Base-by-base conservation (phyloP, 805 yeast genomes). In the Saccharomycopsis schoenii region DNA sequence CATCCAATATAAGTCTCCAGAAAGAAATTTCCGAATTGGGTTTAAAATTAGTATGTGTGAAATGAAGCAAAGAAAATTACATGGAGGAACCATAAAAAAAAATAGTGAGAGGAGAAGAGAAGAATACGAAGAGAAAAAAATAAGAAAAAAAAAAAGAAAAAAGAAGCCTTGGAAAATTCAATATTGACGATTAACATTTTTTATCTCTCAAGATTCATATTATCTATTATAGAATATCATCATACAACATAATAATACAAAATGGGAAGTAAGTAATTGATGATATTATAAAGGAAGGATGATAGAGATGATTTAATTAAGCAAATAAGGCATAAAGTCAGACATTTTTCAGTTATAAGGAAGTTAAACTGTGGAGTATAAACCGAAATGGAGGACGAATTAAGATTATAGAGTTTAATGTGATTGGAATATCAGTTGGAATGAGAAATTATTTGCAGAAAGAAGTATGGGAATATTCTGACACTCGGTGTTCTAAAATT, bases 251-350 rank as follows among this genome's bases (percentile, higher is more conserved):
- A 50, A 50, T 60, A 40, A 60, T 57, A 42, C 55, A 59, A 56
- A 61, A 61, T 61, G 64, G 64, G 64, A 60, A 62, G 64, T 62
- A 62, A 62, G 64, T 62, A 58, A n/a, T 57, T 14, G 24, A 58
- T 58, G 42, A 24, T 57, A 40, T 39, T 47, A n/a, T 10, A 47
- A 10, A 25, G 52, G 11, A 42, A 17, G 10, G 21, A 47, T 17
- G 52, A 19, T 9, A 6, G 52, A 12, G 52, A 47, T 47, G 11
- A 47, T 24, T 12, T 11, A 47, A 21, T 47, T 21, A 14, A 47
- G n/a, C 10, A 10, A 15, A 4, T 1, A 47, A 9, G 4, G 14
- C 19, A 15, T 9, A 34, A 37, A 24, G 10, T 4, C 41, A 11
- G 41, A 12, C 4, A 37, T 5, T 29, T 29, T 29, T 29, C 6